These are phyloP conservation scores for Calonectria hawksworthii DNA, from an alignment of 2,329 filamentous ascomycete genomes.

Conservation along the genomic window DNA sequence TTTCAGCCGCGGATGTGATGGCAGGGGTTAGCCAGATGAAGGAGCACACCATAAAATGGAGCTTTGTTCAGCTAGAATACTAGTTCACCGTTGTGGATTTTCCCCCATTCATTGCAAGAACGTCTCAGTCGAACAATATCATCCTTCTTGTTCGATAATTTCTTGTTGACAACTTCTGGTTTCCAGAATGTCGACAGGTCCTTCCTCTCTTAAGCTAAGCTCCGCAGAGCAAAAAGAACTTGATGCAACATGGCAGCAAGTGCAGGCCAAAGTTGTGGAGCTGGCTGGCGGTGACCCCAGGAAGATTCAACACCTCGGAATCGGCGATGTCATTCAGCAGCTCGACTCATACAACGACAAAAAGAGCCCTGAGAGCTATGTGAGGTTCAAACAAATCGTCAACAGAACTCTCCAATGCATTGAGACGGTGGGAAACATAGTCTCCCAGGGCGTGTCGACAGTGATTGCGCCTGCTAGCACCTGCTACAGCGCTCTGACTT, in stretches of 20 bases:
- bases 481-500: conserved; percentile 5
- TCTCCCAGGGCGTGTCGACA: conserved; percentile 49
- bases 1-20: neutral
- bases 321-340: neutral
- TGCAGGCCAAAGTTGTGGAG: neutral
- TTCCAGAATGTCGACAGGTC: neutral
- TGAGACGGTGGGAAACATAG: conserved; percentile 48
- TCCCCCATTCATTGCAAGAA: neutral
- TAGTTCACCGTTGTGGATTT: neutral
- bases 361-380: neutral
- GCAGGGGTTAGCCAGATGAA: neutral
- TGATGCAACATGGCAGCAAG: neutral
- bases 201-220: neutral
- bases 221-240: neutral
- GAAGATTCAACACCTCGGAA: neutral
- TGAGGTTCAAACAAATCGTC: neutral
- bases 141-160: neutral
- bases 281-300: neutral
- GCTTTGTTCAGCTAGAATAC: neutral
- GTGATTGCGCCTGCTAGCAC: conserved; percentile 1
- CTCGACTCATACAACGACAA: neutral
- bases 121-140: neutral
- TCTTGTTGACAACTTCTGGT: neutral
- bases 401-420: conserved; percentile 37
- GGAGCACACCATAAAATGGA: neutral